Conservation (phyloP, 768 basidiomycete genomes). For the Arthromyces matolae region DNA sequence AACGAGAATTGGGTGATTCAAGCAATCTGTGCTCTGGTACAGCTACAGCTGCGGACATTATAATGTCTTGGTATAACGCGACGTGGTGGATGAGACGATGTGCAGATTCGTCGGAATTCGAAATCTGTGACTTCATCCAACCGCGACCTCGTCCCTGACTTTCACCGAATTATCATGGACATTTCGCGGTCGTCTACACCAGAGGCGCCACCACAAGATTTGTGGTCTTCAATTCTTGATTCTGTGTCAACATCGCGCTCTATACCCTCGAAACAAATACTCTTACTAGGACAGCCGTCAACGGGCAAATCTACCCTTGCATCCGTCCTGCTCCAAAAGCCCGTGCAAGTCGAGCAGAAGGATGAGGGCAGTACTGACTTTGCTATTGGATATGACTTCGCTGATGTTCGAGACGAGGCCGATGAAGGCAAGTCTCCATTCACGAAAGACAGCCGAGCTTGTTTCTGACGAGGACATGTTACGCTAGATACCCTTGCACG, state of each 20-base stretch:
- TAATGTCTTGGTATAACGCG: constrained; percentile 12
- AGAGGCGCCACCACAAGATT: constrained; percentile 69
- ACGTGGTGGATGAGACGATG: constrained; percentile 4
- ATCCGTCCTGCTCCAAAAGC: constrained; percentile 68
- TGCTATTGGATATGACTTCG: constrained; percentile 89
- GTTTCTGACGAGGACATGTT: constrained; percentile 3
- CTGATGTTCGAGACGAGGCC: constrained; percentile 86
- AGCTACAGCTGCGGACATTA: constrained; percentile 40
- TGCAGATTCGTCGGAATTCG: constrained; percentile 17
- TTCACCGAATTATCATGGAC: constrained; percentile 31
- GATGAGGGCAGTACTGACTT: constrained; percentile 68
- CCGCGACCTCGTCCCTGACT: background rate
- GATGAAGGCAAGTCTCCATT: constrained; percentile 72
- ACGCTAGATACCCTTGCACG: constrained; percentile 79
- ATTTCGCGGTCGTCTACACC: constrained; percentile 63
- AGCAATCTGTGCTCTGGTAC: constrained; percentile 61
- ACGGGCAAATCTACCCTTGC: constrained; percentile 78
- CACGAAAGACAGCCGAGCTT: background rate
- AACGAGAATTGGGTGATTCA: constrained; percentile 67
- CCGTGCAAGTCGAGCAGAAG: constrained; percentile 49
- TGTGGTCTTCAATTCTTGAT: constrained; percentile 93
- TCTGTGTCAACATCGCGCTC: constrained; percentile 78
- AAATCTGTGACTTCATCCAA: constrained; percentile 6
- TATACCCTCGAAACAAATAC: constrained; percentile 82
- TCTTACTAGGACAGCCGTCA: constrained; percentile 77